These are phyloP conservation scores for Digitaria exilis DNA, from an alignment of 202 grass and related monocot genomes.

Conservation along the genomic window DNA sequence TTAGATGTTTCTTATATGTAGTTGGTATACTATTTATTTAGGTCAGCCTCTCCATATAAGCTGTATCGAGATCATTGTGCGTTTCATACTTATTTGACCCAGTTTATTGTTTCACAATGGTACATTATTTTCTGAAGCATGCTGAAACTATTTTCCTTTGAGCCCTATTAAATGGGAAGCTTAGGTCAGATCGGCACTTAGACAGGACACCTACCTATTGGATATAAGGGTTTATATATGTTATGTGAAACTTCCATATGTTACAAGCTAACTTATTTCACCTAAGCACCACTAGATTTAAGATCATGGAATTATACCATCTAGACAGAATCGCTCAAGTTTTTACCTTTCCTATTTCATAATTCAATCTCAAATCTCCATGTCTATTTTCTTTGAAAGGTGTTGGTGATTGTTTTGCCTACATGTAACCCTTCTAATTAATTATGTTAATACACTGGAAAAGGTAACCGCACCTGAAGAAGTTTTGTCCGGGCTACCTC, in stretches of 20 bases:
- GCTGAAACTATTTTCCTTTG: neutral
- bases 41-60: neutral
- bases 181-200: neutral
- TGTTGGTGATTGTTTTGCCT: neutral
- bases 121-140: conserved; percentile 15
- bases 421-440: neutral
- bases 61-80: neutral
- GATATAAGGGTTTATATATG: neutral
- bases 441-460: neutral
- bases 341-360: no score
- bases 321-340: neutral
- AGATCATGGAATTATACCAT: neutral
- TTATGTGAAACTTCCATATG: neutral
- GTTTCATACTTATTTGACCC: conserved; percentile 15
- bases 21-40: conserved; percentile 20
- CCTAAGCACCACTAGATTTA: no score
- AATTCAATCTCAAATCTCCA: no score
- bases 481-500: no score
- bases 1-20: neutral
- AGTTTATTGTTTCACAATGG: neutral
- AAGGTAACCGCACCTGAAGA: neutral
- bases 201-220: neutral
- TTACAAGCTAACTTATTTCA: neutral
- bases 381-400: no score
- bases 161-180: neutral